Conservation (phyloP, 1,284 basidiomycete genomes). For the Apiotrichum mycotoxinovorans region DNA sequence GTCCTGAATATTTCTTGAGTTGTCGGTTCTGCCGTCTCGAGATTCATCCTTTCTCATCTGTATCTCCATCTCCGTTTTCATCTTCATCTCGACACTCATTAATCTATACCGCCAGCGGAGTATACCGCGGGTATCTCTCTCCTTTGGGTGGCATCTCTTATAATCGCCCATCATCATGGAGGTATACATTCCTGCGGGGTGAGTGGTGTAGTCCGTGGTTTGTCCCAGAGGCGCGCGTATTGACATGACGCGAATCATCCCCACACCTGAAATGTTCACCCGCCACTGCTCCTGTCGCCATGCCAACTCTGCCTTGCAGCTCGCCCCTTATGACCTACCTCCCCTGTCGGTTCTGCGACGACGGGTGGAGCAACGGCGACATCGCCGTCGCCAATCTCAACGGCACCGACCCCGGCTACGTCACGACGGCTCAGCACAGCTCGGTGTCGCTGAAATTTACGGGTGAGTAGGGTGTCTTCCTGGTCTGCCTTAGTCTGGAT, state of each 20-base stretch:
- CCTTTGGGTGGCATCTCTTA: no score
- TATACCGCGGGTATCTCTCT: no score
- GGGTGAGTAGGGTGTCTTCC: constrained; percentile 18
- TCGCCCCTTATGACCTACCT: constrained; percentile 31
- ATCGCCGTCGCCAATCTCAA: constrained; percentile 9
- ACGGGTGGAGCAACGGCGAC: not conserved
- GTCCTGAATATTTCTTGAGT: no score
- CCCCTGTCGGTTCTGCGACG: constrained; percentile 32
- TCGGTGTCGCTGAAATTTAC: constrained; percentile 26
- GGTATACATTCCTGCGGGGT: constrained; percentile 24
- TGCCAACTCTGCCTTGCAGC: constrained; percentile 12
- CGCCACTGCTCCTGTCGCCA: not conserved
- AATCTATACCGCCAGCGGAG: no score
- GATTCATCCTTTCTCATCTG: no score
- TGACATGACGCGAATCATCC: not conserved
- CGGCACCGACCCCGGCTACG: constrained; percentile 23
- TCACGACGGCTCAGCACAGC: constrained; percentile 10
- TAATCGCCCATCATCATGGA: constrained; percentile 13
- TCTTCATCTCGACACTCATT: no score
- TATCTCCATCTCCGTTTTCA: no score
- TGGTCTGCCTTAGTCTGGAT: not conserved
- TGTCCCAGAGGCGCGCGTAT: not conserved
- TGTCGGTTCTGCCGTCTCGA: no score
- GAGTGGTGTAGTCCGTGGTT: no score
- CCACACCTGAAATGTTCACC: not conserved